These are phyloP conservation scores for Achlya hypogyna DNA, from an alignment of 352 stramenopile genomes.

Conservation along the genomic window DNA sequence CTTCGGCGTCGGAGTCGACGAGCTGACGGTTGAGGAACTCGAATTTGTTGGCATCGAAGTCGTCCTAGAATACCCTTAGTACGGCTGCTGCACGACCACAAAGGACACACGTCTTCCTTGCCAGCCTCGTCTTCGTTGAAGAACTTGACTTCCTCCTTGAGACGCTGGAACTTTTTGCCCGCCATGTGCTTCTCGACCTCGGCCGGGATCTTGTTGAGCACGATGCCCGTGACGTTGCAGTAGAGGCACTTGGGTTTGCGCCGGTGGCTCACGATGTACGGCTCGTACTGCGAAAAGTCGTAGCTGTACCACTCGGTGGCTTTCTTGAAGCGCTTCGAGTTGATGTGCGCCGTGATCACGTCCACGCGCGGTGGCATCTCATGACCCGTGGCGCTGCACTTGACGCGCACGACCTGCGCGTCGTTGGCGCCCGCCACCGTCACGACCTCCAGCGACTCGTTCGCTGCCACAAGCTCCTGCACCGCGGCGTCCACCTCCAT, in stretches of 20 bases:
- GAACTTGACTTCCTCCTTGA: constrained; percentile 67
- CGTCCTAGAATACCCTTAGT: constrained; percentile 1
- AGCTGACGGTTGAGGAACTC: constrained; percentile 75
- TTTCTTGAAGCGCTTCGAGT: constrained; percentile 76
- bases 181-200: constrained; percentile 86
- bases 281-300: constrained; percentile 87
- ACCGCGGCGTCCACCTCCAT: constrained; percentile 8
- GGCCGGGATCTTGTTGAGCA: constrained; percentile 82
- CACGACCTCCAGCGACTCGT: background rate
- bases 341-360: constrained; percentile 50
- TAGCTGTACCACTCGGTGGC: constrained; percentile 81
- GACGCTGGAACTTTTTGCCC: constrained; percentile 75
- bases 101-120: constrained; percentile 14
- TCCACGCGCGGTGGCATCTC: constrained; percentile 61
- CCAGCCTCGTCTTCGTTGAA: constrained; percentile 29
- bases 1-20: constrained; percentile 55
- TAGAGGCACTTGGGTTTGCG: constrained; percentile 73
- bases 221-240: constrained; percentile 77
- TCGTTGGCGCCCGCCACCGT: constrained; percentile 17
- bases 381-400: constrained; percentile 66
- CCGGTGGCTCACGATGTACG: constrained; percentile 84
- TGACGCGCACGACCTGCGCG: constrained; percentile 36
- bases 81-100: background rate
- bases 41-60: constrained; percentile 70
- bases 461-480: constrained; percentile 9